Evolutionary conservation across 2,329 filamentous ascomycete species (phyloP).

Genomic region (Fusarium algeriense): DNA sequence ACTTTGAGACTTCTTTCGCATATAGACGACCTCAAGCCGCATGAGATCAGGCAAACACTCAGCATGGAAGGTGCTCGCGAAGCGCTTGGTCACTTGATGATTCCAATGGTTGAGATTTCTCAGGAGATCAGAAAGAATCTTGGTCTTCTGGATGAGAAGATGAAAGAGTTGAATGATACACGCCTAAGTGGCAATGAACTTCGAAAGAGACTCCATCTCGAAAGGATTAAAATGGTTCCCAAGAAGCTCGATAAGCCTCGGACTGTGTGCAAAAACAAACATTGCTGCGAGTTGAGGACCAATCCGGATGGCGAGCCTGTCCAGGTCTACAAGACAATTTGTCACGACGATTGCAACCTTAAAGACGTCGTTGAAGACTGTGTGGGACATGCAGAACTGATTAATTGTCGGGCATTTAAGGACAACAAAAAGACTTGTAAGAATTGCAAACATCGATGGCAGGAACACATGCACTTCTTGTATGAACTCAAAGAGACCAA

Average conservation of each 20-base stretch:
- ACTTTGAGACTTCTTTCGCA: constrained; percentile 13
- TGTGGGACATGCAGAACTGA: not conserved
- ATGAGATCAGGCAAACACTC: constrained; percentile 34
- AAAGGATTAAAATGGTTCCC: constrained; percentile 1
- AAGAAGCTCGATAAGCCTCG: constrained; percentile 8
- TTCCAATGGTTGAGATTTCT: constrained; percentile 36
- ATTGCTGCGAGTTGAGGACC: constrained; percentile 25
- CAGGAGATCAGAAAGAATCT: constrained; percentile 22
- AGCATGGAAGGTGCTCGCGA: constrained; percentile 31
- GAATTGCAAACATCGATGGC: constrained; percentile 19
- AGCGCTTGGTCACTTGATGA: constrained; percentile 12
- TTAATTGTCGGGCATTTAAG: constrained; percentile 9
- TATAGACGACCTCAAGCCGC: constrained; percentile 17
- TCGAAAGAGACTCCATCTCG: not conserved
- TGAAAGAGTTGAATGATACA: constrained; percentile 8
- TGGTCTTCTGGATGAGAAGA: not conserved
- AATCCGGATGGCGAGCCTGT: constrained; percentile 1
- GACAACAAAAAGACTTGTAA: not conserved
- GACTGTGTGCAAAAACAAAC: constrained; percentile 25
- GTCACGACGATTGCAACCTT: constrained; percentile 26
- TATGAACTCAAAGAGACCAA: constrained; percentile 16
- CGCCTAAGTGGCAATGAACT: not conserved
- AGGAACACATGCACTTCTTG: constrained; percentile 24
- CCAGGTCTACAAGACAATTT: constrained; percentile 27
- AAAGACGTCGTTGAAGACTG: constrained; percentile 8